Evolutionary conservation across 208 protist genomes (phyloP), one percentile per base, ranked within the genome.

Genomic region (Leishmania gerbilli): DNA sequence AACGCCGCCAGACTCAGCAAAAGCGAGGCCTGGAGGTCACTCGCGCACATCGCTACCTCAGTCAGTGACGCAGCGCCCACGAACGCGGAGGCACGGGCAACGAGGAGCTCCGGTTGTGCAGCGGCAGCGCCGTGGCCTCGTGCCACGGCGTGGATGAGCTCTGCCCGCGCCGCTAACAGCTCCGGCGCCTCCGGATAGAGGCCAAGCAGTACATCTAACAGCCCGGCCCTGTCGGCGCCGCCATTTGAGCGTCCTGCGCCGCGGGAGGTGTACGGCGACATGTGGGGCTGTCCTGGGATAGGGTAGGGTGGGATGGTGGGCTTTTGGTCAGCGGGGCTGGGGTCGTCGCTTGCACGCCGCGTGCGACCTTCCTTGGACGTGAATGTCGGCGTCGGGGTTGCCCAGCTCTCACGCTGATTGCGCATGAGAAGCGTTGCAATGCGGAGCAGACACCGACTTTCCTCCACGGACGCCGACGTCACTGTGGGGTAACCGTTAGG

Each of bases 151-250:
- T 71, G n/a, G 27, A 86, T 34, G 15, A 86, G 68, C 3, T n/a
- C 17, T 2, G 27, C 51, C 17, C 78, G 82, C 6, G 65, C 78
- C 2, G 47, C 78, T 19, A 71, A 15, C 67, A 82, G 31, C 40
- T 60, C 47, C 2, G 82, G 64, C 13, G 82, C 76, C 34, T 82
- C 65, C 3, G 74, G 53, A 47, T 65, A 64, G 37, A 81, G 40
- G 45, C 67, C 45, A 27, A 86, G 40, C 40, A 86, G 74, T 3
- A 71, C 45, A 72, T 86, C 78, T 15, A 86, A 34, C 53, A 86
- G 74, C n/a, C 60, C 56, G 19, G 13, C 42, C 55, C 76, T 62
- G 15, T 55, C 47, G 9, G 34, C 69, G 69, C 6, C 69, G 51
- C 13, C 40, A 27, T 55, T 55, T 31, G 45, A 9, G 45, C 3